A percentile compares a stretch with the other conserved stretches of the same genome.
These are phyloP conservation scores for Rhizopogon salebrosus DNA, from an alignment of 768 basidiomycete species.

Conservation along the genomic window DNA sequence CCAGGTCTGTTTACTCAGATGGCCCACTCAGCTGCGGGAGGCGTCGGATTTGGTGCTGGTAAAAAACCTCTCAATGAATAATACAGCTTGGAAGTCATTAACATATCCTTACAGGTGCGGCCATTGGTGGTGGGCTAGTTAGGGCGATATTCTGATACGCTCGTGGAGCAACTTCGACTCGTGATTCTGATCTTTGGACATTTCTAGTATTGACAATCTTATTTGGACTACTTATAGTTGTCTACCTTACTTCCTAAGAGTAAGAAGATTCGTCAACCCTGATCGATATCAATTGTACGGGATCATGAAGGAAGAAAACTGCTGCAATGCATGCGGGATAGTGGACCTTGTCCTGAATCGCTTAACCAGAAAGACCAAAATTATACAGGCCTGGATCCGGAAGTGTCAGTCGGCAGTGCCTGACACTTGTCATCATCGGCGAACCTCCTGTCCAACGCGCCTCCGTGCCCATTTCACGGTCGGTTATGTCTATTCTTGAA, in stretches of 20 bases:
- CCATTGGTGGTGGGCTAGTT: constrained; percentile 47
- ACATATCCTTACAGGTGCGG: constrained; percentile 32
- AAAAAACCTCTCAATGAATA: constrained; percentile 14
- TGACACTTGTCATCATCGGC: too few relatives aligned
- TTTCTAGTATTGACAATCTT: not conserved
- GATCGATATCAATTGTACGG: too few relatives aligned
- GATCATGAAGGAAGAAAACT: too few relatives aligned
- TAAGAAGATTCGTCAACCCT: too few relatives aligned
- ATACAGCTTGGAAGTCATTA: not conserved
- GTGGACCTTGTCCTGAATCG: too few relatives aligned
- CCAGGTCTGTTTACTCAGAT: constrained; percentile 25
- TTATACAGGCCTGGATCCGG: too few relatives aligned
- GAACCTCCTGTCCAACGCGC: constrained; percentile 20
- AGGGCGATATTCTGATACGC: constrained; percentile 39
- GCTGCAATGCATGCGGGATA: too few relatives aligned
- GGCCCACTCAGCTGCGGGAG: constrained; percentile 60
- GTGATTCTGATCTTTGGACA: not conserved
- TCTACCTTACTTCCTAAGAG: too few relatives aligned
- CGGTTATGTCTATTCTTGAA: constrained; percentile 80
- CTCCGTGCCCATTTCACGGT: constrained; percentile 37
- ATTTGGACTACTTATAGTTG: too few relatives aligned
- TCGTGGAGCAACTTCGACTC: not conserved
- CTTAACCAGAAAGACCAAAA: too few relatives aligned
- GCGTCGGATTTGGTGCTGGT: constrained; percentile 77
- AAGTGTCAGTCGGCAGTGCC: too few relatives aligned